These are phyloP conservation scores for Syzygium malaccense DNA, from an alignment of 441 rosid species.

Conservation along the genomic window DNA sequence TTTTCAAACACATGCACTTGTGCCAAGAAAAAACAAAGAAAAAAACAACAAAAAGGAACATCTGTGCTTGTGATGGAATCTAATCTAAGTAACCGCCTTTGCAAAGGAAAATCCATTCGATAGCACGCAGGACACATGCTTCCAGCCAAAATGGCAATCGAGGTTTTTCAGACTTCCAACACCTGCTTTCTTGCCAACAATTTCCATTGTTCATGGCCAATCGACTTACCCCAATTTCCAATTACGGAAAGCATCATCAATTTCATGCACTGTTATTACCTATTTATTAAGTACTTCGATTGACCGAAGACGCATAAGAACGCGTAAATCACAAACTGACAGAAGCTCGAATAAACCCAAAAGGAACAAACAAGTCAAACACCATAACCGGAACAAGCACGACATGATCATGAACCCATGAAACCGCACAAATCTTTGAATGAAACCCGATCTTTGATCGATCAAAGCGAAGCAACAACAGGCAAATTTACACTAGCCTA, in stretches of 20 bases:
- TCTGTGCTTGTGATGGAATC: background rate
- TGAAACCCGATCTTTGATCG: background rate
- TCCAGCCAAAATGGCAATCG: background rate
- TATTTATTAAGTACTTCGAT: background rate
- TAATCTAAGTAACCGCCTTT: background rate
- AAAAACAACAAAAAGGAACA: background rate
- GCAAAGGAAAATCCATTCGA: background rate
- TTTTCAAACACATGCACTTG: background rate
- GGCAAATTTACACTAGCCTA: background rate
- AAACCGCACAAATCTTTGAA: background rate
- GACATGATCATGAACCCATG: background rate
- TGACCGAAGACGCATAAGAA: background rate
- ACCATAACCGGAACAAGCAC: background rate
- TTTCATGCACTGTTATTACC: background rate
- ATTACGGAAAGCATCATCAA: background rate
- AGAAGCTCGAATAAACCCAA: background rate
- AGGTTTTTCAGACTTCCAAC: background rate
- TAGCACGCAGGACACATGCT: background rate
- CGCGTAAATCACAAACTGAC: background rate
- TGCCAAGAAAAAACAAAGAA: background rate
- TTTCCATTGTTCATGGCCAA: background rate
- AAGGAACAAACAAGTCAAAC: background rate
- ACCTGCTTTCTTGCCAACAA: background rate
- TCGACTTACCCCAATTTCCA: background rate
- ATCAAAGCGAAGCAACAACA: background rate